Conservation (phyloP, 768 basidiomycete genomes). For the Mycena chlorophos region DNA sequence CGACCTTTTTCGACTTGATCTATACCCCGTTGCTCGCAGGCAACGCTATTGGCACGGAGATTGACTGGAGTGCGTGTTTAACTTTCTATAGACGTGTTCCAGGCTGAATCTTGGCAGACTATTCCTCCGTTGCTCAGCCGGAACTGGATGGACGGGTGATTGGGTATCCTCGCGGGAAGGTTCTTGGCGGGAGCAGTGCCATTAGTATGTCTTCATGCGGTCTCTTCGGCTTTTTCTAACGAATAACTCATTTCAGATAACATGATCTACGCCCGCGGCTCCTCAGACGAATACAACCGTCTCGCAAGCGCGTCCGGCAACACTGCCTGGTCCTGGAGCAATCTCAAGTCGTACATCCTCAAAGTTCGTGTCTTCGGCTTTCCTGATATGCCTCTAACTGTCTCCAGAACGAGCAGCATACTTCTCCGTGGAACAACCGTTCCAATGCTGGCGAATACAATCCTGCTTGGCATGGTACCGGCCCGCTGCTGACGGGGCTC, state of each 20-base stretch:
- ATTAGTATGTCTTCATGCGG: slow-evolving; percentile 26
- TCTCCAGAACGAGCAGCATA: not conserved
- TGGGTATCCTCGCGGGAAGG: slow-evolving; percentile 27
- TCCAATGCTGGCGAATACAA: not conserved
- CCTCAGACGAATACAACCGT: slow-evolving; percentile 28
- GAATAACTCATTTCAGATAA: slow-evolving; percentile 18
- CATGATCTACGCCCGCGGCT: slow-evolving; percentile 29
- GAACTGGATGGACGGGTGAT: slow-evolving; percentile 27
- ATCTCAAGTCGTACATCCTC: slow-evolving; percentile 8
- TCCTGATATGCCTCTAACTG: not conserved
- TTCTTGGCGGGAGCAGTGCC: slow-evolving; percentile 32
- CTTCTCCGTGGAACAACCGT: not conserved
- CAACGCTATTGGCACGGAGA: slow-evolving; percentile 5
- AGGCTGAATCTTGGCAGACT: slow-evolving; percentile 14
- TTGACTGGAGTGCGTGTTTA: slow-evolving; percentile 22
- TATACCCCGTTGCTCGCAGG: slow-evolving; percentile 12
- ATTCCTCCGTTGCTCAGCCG: slow-evolving; percentile 27
- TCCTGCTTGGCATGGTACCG: not conserved
- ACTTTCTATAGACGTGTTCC: not conserved
- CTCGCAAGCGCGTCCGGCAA: slow-evolving; percentile 24
- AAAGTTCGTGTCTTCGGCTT: not conserved
- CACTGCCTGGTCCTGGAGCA: slow-evolving; percentile 29
- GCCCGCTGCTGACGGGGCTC: not conserved
- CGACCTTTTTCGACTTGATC: slow-evolving; percentile 6
- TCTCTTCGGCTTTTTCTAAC: not conserved